Percentiles rank a stretch among this genome's conserved stretches.
Evolutionary conservation across 441 rosid species (phyloP).

Genomic region (Gossypium schwendimanii): DNA sequence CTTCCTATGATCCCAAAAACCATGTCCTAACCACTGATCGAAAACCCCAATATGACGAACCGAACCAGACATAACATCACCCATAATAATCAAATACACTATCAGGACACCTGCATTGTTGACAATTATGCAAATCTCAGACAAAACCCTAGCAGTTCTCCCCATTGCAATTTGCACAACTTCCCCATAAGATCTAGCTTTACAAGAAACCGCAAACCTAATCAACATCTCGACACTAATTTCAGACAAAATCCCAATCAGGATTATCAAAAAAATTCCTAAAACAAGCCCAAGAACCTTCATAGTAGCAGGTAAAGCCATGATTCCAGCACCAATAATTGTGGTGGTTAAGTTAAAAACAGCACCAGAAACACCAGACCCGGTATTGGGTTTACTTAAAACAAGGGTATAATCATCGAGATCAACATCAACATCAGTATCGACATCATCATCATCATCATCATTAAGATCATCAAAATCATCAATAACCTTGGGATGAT

Average conservation of each 20-base stretch:
- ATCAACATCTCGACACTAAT: constrained; percentile 73
- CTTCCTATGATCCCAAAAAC: constrained; percentile 89
- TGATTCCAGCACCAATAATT: constrained; percentile 90
- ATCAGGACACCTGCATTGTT: constrained; percentile 90
- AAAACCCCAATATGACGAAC: constrained; percentile 78
- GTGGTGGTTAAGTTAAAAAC: constrained; percentile 89
- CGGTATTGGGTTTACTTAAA: constrained; percentile 24
- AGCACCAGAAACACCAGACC: constrained; percentile 69
- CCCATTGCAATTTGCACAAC: constrained; percentile 77
- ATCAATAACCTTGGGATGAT: constrained; percentile 22
- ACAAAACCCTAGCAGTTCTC: constrained; percentile 61
- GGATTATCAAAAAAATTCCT: constrained; percentile 57
- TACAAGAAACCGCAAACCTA: constrained; percentile 62
- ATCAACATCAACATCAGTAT: constrained; percentile 29
- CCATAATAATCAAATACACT: constrained; percentile 83
- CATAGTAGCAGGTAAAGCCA: constrained; percentile 97
- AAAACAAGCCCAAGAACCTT: constrained; percentile 78
- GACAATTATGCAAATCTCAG: constrained; percentile 81
- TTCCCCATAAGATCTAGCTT: constrained; percentile 80
- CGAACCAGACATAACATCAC: constrained; percentile 93
- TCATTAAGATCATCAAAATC: constrained; percentile 18
- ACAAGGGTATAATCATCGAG: constrained; percentile 33
- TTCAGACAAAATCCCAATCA: constrained; percentile 82
- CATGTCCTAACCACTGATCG: constrained; percentile 91
- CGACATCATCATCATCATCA: constrained; percentile 23